A percentile compares a stretch with the other conserved stretches of the same genome.
Conservation (phyloP, 1,284 basidiomycete species). For the Afroboletus lepidellus region DNA sequence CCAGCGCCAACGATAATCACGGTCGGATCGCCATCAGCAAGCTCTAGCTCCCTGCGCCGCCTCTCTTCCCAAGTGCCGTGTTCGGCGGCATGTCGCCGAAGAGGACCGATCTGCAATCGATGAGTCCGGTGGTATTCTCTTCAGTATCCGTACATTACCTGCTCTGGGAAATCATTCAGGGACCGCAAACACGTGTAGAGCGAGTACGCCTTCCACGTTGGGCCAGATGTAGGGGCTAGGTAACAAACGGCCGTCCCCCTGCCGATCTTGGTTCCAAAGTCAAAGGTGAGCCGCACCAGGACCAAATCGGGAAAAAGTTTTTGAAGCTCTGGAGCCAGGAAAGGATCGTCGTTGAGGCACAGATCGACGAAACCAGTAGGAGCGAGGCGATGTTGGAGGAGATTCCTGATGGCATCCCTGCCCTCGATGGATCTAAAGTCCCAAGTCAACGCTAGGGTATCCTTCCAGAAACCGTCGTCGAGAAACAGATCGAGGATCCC, state of each 20-base stretch:
- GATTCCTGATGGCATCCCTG: slow-evolving; percentile 20
- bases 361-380: slow-evolving; percentile 33
- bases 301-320: slow-evolving; percentile 27
- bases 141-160: slow-evolving; percentile 14
- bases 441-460: slow-evolving; percentile 34
- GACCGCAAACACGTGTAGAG: slow-evolving; percentile 49
- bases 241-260: slow-evolving; percentile 24
- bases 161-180: slow-evolving; percentile 47
- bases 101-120: slow-evolving; percentile 18
- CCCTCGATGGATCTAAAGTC: slow-evolving; percentile 30
- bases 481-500: slow-evolving; percentile 28
- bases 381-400: slow-evolving; percentile 30
- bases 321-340: slow-evolving; percentile 23
- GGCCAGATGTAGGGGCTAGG: slow-evolving; percentile 17
- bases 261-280: slow-evolving; percentile 26
- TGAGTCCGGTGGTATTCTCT: not conserved
- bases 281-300: slow-evolving; percentile 26
- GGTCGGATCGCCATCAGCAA: slow-evolving; percentile 28
- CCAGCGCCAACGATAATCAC: slow-evolving; percentile 37
- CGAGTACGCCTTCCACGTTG: slow-evolving; percentile 30
- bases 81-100: slow-evolving; percentile 20
- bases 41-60: slow-evolving; percentile 25
- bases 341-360: slow-evolving; percentile 15
- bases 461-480: slow-evolving; percentile 29
- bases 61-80: slow-evolving; percentile 30